These are phyloP conservation scores for Kwoniella shivajii DNA, from an alignment of 1,284 basidiomycete species.

Conservation along the genomic window DNA sequence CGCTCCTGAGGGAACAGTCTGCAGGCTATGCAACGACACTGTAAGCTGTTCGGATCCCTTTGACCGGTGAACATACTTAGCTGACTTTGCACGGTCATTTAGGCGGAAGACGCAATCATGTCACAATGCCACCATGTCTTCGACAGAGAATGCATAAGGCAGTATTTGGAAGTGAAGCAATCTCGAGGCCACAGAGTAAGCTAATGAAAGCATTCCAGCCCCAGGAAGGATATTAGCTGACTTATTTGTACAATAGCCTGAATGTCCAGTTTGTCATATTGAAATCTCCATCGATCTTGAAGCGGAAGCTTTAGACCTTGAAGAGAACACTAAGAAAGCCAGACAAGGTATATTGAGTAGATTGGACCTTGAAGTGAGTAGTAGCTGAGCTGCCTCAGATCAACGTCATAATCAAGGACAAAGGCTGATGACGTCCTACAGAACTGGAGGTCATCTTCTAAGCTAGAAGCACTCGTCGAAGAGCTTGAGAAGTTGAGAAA, in stretches of 20 bases:
- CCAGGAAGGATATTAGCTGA: neutral
- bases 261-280: slow-evolving; percentile 93
- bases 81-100: neutral
- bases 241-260: slow-evolving; percentile 62
- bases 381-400: neutral
- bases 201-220: slow-evolving; percentile 3
- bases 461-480: slow-evolving; percentile 95
- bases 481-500: slow-evolving; percentile 81
- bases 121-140: slow-evolving; percentile 70
- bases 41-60: slow-evolving; percentile 48
- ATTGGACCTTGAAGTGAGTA: slow-evolving; percentile 70
- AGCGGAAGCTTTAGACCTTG: slow-evolving; percentile 83
- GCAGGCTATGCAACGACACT: slow-evolving; percentile 93
- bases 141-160: slow-evolving; percentile 92
- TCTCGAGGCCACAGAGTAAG: slow-evolving; percentile 70
- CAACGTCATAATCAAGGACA: neutral
- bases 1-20: slow-evolving; percentile 71
- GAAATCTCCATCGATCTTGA: slow-evolving; percentile 93
- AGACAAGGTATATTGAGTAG: slow-evolving; percentile 93
- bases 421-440: slow-evolving; percentile 14
- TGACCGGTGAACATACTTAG: neutral
- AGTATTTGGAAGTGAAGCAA: slow-evolving; percentile 71
- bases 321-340: slow-evolving; percentile 61
- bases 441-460: slow-evolving; percentile 90
- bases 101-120: slow-evolving; percentile 90